Evolutionary conservation across 2,329 filamentous ascomycete genomes (phyloP).

Genomic region (Neofusicoccum cordaticola): DNA sequence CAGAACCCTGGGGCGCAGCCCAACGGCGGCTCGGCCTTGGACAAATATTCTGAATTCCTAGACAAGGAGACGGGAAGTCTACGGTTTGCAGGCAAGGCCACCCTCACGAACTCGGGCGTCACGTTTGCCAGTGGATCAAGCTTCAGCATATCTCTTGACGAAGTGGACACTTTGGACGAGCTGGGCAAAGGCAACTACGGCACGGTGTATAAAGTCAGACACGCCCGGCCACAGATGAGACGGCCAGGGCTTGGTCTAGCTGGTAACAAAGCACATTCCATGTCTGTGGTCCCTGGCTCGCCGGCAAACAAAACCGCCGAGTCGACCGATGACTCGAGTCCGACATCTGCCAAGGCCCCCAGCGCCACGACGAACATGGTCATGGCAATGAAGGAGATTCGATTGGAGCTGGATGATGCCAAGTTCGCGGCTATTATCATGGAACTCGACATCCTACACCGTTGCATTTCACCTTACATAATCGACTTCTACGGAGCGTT

Average conservation of each 20-base stretch:
- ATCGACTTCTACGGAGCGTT: conserved; percentile 99
- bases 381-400: conserved; percentile 99
- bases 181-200: conserved; percentile 98
- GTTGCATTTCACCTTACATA: conserved; percentile 92
- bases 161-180: conserved; percentile 89
- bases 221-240: conserved; percentile 67
- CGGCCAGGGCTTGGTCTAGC: conserved; percentile 59
- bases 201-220: conserved; percentile 93
- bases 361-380: conserved; percentile 67
- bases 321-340: conserved; percentile 32
- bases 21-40: conserved; percentile 48
- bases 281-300: conserved; percentile 30
- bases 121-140: conserved; percentile 87
- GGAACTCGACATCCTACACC: conserved; percentile 92
- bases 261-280: conserved; percentile 53
- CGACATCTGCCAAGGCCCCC: conserved; percentile 30
- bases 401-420: conserved; percentile 89
- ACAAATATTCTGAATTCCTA: conserved; percentile 76
- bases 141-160: conserved; percentile 92
- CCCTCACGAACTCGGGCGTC: conserved; percentile 84
- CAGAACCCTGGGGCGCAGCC: conserved; percentile 26
- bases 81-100: conserved; percentile 88
- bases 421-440: conserved; percentile 98
- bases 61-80: conserved; percentile 89
- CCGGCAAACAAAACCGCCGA: conserved; percentile 30